phyloP scores from a whole-genome alignment of 306 rosid genomes.

The Phaseolus lunatus region DNA sequence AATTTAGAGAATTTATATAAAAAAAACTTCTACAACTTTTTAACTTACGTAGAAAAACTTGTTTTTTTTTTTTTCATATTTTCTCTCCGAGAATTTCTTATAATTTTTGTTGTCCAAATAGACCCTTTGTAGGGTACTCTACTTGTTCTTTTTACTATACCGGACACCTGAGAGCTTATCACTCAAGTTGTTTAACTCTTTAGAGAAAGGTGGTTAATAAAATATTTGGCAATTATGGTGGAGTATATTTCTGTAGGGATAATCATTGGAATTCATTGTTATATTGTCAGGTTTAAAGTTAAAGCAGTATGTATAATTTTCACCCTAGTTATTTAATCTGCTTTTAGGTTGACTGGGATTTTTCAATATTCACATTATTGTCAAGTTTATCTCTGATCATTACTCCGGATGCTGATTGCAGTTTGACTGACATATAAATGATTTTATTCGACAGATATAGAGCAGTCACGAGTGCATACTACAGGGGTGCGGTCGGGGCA shows the following conservation, averaged over 20 bases:
- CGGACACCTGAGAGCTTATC: background rate
- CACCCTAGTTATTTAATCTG: background rate
- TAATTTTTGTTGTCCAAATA: too few relatives aligned
- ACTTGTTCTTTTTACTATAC: background rate
- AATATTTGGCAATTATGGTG: background rate
- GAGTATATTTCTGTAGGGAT: background rate
- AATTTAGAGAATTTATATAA: too few relatives aligned
- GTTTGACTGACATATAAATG: slow-evolving; percentile 34
- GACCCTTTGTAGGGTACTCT: too few relatives aligned
- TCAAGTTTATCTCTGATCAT: slow-evolving; percentile 20
- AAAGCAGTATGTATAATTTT: background rate
- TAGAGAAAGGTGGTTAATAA: background rate
- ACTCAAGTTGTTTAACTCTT: background rate
- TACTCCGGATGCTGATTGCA: background rate
- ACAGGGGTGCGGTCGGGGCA: slow-evolving; percentile 97
- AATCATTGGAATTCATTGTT: background rate
- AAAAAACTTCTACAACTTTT: too few relatives aligned
- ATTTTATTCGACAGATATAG: slow-evolving; percentile 70
- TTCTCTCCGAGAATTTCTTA: too few relatives aligned
- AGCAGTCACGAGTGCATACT: slow-evolving; percentile 98
- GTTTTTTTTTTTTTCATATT: too few relatives aligned
- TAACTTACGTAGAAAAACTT: too few relatives aligned
- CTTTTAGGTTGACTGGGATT: background rate
- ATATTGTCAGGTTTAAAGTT: background rate
- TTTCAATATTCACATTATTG: slow-evolving; percentile 5